phyloP scores from a whole-genome alignment of 805 yeast species.

The Cyberlindnera bimundalis region DNA sequence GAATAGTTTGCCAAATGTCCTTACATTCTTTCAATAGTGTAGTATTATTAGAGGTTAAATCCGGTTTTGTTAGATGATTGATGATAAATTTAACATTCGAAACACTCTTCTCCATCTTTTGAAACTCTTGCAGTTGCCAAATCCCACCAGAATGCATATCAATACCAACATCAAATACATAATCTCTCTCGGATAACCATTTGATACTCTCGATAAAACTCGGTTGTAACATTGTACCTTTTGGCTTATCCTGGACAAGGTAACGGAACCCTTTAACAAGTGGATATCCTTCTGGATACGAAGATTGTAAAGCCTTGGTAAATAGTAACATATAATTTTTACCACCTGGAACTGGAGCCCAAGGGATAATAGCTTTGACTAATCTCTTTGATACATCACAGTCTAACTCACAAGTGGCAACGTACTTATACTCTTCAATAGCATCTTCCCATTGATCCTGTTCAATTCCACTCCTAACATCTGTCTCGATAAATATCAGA shows the following conservation, averaged over 20 bases:
- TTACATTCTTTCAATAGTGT: constrained; percentile 19
- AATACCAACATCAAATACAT: constrained; percentile 41
- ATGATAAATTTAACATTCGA: constrained; percentile 33
- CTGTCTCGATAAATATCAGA: constrained; percentile 18
- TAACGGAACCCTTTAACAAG: constrained; percentile 40
- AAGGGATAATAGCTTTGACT: constrained; percentile 37
- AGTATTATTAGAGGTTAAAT: constrained; percentile 18
- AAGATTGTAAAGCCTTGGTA: constrained; percentile 16
- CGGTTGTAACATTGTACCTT: constrained; percentile 30
- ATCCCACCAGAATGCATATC: constrained; percentile 37
- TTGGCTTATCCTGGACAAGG: constrained; percentile 41
- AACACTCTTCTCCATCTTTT: constrained; percentile 27
- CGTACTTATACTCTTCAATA: constrained; percentile 15
- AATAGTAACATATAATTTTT: constrained; percentile 16
- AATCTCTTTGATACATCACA: neutral
- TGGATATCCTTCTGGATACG: constrained; percentile 8
- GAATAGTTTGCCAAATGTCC: constrained; percentile 23
- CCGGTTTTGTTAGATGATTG: constrained; percentile 44
- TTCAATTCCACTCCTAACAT: constrained; percentile 13
- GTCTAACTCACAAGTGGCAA: neutral
- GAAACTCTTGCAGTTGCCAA: constrained; percentile 40
- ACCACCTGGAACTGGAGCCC: constrained; percentile 43
- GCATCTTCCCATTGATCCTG: constrained; percentile 16
- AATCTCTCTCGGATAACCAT: constrained; percentile 31
- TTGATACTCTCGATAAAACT: constrained; percentile 33